Evolutionary conservation across 2,329 filamentous ascomycete genomes (phyloP), one percentile per base, ranked within the genome.

Genomic region (Thermothelomyces thermophilus): DNA sequence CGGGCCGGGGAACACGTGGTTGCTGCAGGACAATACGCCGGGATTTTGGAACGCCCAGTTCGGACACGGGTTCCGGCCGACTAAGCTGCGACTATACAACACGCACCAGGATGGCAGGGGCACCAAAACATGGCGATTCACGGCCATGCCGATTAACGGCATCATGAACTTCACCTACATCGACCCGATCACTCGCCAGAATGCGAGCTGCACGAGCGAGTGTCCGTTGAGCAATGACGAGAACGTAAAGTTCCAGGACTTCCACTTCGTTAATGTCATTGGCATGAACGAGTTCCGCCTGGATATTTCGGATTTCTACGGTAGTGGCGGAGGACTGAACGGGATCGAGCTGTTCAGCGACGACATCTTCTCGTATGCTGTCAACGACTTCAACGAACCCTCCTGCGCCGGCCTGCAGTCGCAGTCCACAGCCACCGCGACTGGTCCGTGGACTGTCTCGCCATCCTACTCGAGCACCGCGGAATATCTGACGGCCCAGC

Each of bases 81-180:
- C 89, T 9, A 94, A 89, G 66, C 69, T 98, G 53, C 82, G 89
- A 47, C 72, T 98, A 20, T 89, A 86, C 74, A 98, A 98, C 69
- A 93, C 91, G 2, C 82, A 87, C 59, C 76, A 82, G 46, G 82
- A 93, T 60, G 89, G 87, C 45, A 83, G 90, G 56, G 90, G 93
- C 26, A 95, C 90, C 26, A 87, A 87, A 70, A 87, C 85, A 0
- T 98, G 88, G 71, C 82, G 90, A 51, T 94, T 89, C 64, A 88
- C 87, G 19, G 87, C 90, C 16, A 72, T 91, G 51, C 90, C 91
- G 5, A 81, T 91, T 62, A 84, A 87, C 55, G 93, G 93, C 46
- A 96, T 98, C 65, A 87, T 98, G 83, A 96, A 97, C 68, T 77
- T 98, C 63, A 95, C 90, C 33, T 97, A 93, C 60, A 83, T 83